Evolutionary conservation across 2,329 filamentous ascomycete species (phyloP).

Genomic region (Fusarium staphyleae): DNA sequence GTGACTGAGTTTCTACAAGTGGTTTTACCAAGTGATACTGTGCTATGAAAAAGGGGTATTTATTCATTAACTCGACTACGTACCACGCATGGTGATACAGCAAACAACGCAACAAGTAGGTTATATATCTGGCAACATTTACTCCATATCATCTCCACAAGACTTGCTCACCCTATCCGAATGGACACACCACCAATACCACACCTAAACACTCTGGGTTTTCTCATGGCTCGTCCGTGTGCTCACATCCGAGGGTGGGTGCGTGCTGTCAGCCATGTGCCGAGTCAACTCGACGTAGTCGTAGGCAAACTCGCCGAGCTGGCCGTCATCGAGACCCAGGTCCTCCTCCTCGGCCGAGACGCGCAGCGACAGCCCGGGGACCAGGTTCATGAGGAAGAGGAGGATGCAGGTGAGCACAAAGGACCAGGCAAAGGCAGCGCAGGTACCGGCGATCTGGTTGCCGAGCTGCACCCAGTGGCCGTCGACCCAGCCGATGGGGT

Average conservation of each 20-base stretch:
- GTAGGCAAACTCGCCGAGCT: slow-evolving; percentile 84
- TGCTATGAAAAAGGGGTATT: too few species aligned
- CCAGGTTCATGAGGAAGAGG: slow-evolving; percentile 73
- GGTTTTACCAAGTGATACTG: too few species aligned
- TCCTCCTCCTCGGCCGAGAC: slow-evolving; percentile 72
- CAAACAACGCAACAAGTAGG: too few species aligned
- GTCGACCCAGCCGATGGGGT: slow-evolving; percentile 73
- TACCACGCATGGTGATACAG: too few species aligned
- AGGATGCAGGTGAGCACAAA: slow-evolving; percentile 74
- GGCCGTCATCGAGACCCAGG: slow-evolving; percentile 73
- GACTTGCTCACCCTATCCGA: neutral
- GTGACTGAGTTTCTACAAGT: too few species aligned
- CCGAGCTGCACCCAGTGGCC: slow-evolving; percentile 74
- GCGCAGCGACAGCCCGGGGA: slow-evolving; percentile 74
- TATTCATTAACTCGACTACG: too few species aligned
- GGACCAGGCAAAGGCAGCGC: slow-evolving; percentile 69
- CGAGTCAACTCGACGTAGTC: slow-evolving; percentile 77
- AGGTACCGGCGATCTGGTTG: slow-evolving; percentile 73
- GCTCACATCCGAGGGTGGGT: slow-evolving; percentile 33
- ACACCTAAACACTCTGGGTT: slow-evolving; percentile 13
- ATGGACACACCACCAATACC: neutral
- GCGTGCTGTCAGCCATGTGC: slow-evolving; percentile 61
- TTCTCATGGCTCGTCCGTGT: slow-evolving; percentile 44
- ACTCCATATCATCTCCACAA: neutral
- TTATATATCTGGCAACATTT: neutral